A percentile compares a stretch with the other conserved stretches of the same genome.
Evolutionary conservation across 345 rosid species (phyloP).

Genomic region (Balakata baccata): DNA sequence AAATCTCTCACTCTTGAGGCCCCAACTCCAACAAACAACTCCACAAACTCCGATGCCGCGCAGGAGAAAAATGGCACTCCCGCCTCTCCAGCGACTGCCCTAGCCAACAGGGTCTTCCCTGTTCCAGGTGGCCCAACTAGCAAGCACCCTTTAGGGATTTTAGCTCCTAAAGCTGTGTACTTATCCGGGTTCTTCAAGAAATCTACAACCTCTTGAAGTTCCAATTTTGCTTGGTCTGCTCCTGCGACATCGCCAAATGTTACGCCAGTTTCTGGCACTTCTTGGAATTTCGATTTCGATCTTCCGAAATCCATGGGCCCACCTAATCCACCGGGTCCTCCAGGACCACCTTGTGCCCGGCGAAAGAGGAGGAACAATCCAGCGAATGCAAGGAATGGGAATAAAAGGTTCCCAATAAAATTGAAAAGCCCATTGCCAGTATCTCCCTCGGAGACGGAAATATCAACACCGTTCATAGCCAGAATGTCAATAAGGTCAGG

Average conservation of each 20-base stretch:
- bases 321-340: slow-evolving; percentile 80
- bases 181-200: slow-evolving; percentile 79
- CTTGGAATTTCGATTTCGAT: slow-evolving; percentile 75
- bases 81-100: slow-evolving; percentile 89
- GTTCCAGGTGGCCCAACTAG: slow-evolving; percentile 82
- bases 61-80: slow-evolving; percentile 83
- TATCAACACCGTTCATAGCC: slow-evolving; percentile 77
- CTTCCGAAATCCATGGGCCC: slow-evolving; percentile 86
- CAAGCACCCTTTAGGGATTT: slow-evolving; percentile 79
- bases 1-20: slow-evolving; percentile 86
- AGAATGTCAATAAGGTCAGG: slow-evolving; percentile 68
- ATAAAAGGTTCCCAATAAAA: slow-evolving; percentile 59
- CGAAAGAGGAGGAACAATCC: slow-evolving; percentile 65
- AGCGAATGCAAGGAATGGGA: slow-evolving; percentile 62
- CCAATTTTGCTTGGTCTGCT: slow-evolving; percentile 76
- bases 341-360: slow-evolving; percentile 66
- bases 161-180: slow-evolving; percentile 80
- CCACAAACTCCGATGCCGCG: slow-evolving; percentile 79
- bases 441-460: slow-evolving; percentile 74
- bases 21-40: slow-evolving; percentile 83
- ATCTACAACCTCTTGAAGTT: slow-evolving; percentile 77
- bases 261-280: slow-evolving; percentile 81
- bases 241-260: slow-evolving; percentile 78
- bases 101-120: slow-evolving; percentile 76
- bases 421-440: slow-evolving; percentile 56